phyloP scores from a whole-genome alignment of 2,329 filamentous ascomycete genomes.

The Lasiodiplodia sp. region DNA sequence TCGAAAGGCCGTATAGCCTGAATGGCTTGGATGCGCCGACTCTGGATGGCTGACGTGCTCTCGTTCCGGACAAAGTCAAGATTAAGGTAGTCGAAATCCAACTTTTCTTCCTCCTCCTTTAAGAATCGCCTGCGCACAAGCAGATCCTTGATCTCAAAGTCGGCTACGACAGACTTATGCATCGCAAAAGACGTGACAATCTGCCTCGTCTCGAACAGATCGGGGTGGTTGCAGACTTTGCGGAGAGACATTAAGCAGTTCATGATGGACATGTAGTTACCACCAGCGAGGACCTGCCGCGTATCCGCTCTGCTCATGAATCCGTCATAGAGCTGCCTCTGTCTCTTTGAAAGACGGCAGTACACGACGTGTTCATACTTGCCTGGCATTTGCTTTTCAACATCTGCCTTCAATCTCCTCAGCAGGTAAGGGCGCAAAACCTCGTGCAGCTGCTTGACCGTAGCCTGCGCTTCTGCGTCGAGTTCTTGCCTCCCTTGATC shows the following conservation, averaged over 20 bases:
- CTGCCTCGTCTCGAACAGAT: slow-evolving; percentile 92
- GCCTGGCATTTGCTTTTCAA: slow-evolving; percentile 98
- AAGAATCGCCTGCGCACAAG: slow-evolving; percentile 72
- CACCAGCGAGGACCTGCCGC: slow-evolving; percentile 84
- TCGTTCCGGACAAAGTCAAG: slow-evolving; percentile 77
- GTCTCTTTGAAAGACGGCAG: slow-evolving; percentile 92
- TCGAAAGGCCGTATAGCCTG: slow-evolving; percentile 75
- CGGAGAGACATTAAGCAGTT: slow-evolving; percentile 97
- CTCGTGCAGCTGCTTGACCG: slow-evolving; percentile 92
- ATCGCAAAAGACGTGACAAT: slow-evolving; percentile 98
- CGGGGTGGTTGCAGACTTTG: slow-evolving; percentile 98
- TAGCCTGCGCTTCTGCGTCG: slow-evolving; percentile 90
- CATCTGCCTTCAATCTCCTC: slow-evolving; percentile 89
- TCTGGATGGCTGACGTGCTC: slow-evolving; percentile 60
- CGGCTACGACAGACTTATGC: slow-evolving; percentile 76
- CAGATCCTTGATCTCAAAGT: slow-evolving; percentile 76
- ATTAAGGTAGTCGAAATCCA: slow-evolving; percentile 80
- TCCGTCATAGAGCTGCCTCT: slow-evolving; percentile 94
- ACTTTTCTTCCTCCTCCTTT: slow-evolving; percentile 66
- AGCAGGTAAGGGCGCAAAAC: slow-evolving; percentile 91
- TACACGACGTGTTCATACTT: slow-evolving; percentile 98
- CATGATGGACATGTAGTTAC: slow-evolving; percentile 97
- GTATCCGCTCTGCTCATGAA: slow-evolving; percentile 93
- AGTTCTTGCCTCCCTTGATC: slow-evolving; percentile 93
- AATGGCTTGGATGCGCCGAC: slow-evolving; percentile 47